Conservation (phyloP, 257 asterid species). For the Marsdenia floribunda region DNA sequence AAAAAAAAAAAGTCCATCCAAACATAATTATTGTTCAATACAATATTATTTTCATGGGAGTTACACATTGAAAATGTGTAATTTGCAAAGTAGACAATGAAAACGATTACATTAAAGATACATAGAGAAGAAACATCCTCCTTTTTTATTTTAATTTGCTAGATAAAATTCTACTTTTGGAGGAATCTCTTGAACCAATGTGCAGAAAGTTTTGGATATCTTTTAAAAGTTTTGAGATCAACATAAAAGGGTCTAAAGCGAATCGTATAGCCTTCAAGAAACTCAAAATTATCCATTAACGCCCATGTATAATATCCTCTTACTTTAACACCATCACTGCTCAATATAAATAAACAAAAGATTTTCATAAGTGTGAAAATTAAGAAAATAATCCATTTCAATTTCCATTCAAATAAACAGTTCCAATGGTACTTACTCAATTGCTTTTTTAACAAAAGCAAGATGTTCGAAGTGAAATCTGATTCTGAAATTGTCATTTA, state of each 20-base stretch:
- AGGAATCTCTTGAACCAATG: conserved; percentile 26
- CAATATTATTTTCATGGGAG: no score
- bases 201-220: conserved; percentile 27
- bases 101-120: no score
- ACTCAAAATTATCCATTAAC: conserved; percentile 28
- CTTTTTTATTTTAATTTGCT: no score
- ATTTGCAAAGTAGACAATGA: no score
- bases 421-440: conserved; percentile 16
- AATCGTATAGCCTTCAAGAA: conserved; percentile 21
- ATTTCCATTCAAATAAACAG: no score
- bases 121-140: no score
- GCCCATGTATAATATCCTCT: conserved; percentile 34
- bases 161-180: no score
- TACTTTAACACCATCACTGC: conserved; percentile 24
- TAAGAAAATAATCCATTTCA: no score
- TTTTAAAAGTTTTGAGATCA: conserved; percentile 20
- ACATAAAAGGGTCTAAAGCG: conserved; percentile 25
- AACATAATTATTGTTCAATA: no score
- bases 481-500: conserved; percentile 21
- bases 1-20: no score
- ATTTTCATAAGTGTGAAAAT: not conserved
- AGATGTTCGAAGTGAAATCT: conserved; percentile 25
- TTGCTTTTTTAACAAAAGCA: conserved; percentile 18
- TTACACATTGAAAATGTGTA: no score
- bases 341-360: not conserved